Conservation (phyloP, 345 rosid genomes). For the Pistacia atlantica region DNA sequence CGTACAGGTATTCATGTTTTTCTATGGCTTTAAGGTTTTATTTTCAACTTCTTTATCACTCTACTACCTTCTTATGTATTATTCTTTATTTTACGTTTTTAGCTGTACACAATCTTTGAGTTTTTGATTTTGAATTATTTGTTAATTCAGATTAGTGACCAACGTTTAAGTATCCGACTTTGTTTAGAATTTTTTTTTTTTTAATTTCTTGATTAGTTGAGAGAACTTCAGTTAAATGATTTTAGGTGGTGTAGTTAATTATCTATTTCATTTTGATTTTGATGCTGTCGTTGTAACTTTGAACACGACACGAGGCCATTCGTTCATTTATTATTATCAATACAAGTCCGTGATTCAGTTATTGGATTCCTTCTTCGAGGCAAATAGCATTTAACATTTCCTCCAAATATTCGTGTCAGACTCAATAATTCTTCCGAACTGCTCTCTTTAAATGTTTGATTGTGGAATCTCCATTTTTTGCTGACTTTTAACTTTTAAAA, state of each 20-base stretch:
- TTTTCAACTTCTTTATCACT: neutral
- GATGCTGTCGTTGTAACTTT: neutral
- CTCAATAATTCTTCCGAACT: constrained; percentile 22
- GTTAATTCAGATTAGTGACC: neutral
- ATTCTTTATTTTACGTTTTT: too few relatives aligned
- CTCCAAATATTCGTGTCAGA: constrained; percentile 34
- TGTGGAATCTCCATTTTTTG: neutral
- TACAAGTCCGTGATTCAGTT: constrained; percentile 41
- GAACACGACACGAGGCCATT: constrained; percentile 21
- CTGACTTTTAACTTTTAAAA: too few relatives aligned
- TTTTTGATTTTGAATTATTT: neutral
- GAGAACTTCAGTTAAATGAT: too few relatives aligned
- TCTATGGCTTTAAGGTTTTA: neutral
- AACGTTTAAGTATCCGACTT: too few relatives aligned
- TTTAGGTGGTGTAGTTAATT: too few relatives aligned
- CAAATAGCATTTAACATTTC: constrained; percentile 25
- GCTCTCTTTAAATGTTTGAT: neutral
- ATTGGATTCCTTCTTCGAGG: constrained; percentile 26
- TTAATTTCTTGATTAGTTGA: too few relatives aligned
- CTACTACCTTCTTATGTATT: neutral
- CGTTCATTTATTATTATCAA: constrained; percentile 56
- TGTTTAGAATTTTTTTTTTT: too few relatives aligned
- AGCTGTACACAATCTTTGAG: neutral
- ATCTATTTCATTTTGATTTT: too few relatives aligned
- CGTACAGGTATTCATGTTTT: constrained; percentile 1